Evolutionary conservation across 208 protist genomes (phyloP), one percentile per base, ranked within the genome.

Genomic region (Jaenimonas drosophilae): DNA sequence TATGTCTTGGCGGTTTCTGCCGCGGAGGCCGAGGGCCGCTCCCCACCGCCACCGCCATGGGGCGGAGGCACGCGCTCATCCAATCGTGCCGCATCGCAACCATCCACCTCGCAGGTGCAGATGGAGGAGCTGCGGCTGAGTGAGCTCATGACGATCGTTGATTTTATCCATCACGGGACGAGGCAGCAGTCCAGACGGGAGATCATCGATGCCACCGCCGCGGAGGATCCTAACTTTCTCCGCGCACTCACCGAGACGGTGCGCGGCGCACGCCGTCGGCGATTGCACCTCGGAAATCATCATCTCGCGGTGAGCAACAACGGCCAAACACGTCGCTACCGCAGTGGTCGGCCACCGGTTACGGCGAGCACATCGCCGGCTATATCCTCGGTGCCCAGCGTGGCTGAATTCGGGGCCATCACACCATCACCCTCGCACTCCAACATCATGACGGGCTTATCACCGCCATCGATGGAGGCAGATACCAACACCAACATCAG

Each of bases 181-280:
- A 48, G 59, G 23, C 64, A 70, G 30, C 65, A 76, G 40, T 73
- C 70, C 29, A 57, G 59, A 7, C 38, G 59, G 19, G 64, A 83
- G 43, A 64, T 46, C 49, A 79, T 20, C 25, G 29, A 54, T 11
- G 27, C 24, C 31, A 20, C 64, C 39, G 41, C 23, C 21, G 60
- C 65, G 3, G 71, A 79, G 44, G 70, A 81, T 27, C 49, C 53
- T 25, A 24, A 50, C 25, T 83, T 85, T 47, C 31, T 70, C 37
- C 58, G 55, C 54, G 74, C 75, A 1, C 38, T 91, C 2, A 25
- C 50, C 5, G 64, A 79, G 44, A 91, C 82, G n/a, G 47, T 91
- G 24, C 57, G 63, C 19, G 69, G 63, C 56, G 74, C 77, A 6
- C 70, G 70, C 47, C 75, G 64, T 19, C 74, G 76, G 7, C 66